Percentiles rank a stretch among this genome's conserved stretches.
Conservation (phyloP, 1,284 basidiomycete genomes). For the Sporisorium iseilematis-ciliati region DNA sequence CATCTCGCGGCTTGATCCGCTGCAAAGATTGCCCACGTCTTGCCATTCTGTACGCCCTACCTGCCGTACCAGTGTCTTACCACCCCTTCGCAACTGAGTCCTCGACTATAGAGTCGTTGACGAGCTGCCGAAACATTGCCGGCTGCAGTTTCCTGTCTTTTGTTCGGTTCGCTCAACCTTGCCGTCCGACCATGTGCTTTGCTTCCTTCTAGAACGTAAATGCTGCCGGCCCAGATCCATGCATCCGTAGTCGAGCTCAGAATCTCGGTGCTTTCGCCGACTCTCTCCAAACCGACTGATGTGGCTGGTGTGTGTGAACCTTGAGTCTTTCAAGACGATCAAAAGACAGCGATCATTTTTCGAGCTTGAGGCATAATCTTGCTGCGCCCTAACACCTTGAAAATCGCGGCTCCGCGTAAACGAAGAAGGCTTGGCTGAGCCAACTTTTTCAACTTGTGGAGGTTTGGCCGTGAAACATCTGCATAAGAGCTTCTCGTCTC, state of each 20-base stretch:
- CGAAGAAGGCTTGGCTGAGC: not conserved
- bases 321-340: not conserved
- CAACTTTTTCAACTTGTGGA: constrained; percentile 8
- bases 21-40: too few relatives aligned
- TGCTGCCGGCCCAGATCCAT: not conserved
- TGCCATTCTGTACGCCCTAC: too few relatives aligned
- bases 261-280: not conserved
- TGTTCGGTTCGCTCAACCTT: not conserved
- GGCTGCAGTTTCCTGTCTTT: not conserved
- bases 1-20: too few relatives aligned
- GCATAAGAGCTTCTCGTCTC: not conserved
- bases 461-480: constrained; percentile 1
- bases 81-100: too few relatives aligned
- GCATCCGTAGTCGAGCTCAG: not conserved
- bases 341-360: not conserved
- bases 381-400: not conserved
- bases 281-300: not conserved
- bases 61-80: too few relatives aligned
- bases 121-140: constrained; percentile 12
- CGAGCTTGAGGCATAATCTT: not conserved
- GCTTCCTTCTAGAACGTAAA: not conserved
- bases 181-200: constrained; percentile 26
- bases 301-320: not conserved
- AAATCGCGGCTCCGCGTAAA: not conserved
- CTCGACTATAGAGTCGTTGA: too few relatives aligned